Evolutionary conservation across 2,329 filamentous ascomycete genomes (phyloP).

Genomic region (Arthrobotrys sphaeroides): DNA sequence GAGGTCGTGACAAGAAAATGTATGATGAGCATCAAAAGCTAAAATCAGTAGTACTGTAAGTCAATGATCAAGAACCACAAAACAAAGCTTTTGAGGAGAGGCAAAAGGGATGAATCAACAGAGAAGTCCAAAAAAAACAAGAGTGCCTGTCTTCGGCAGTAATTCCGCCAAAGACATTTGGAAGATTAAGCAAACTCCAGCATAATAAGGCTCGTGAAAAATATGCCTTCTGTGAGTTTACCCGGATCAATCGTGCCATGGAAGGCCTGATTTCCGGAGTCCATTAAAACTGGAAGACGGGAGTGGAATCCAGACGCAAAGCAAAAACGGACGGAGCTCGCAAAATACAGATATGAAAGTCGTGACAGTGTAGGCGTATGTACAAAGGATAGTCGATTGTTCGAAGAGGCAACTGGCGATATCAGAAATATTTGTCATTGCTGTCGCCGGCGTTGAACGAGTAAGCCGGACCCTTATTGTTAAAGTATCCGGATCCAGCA

Average conservation of each 20-base stretch:
- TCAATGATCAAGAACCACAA: conserved; percentile 13
- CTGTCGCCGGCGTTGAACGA: conserved; percentile 41
- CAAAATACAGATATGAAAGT: conserved; percentile 20
- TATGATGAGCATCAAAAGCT: conserved; percentile 25
- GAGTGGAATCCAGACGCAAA: neutral
- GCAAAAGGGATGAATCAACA: conserved; percentile 17
- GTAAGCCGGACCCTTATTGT: conserved; percentile 31
- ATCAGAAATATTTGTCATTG: conserved; percentile 41
- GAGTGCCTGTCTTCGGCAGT: conserved; percentile 16
- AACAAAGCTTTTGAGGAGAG: conserved; percentile 45
- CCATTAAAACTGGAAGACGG: neutral
- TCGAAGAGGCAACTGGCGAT: conserved; percentile 24
- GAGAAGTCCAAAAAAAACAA: conserved; percentile 1
- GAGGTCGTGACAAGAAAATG: conserved; percentile 30
- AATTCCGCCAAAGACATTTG: conserved; percentile 29
- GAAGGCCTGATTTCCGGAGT: neutral
- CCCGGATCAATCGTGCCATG: conserved; percentile 1
- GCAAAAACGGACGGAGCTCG: conserved; percentile 14
- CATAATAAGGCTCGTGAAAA: conserved; percentile 26
- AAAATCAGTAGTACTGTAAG: conserved; percentile 16
- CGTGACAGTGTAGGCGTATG: neutral
- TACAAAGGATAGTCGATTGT: conserved; percentile 14
- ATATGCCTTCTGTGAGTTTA: conserved; percentile 3
- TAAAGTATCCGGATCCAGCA: conserved; percentile 40
- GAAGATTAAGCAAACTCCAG: conserved; percentile 13